Evolutionary conservation across 2,329 filamentous ascomycete genomes (phyloP).

Genomic region (Phialemonium atrogriseum): DNA sequence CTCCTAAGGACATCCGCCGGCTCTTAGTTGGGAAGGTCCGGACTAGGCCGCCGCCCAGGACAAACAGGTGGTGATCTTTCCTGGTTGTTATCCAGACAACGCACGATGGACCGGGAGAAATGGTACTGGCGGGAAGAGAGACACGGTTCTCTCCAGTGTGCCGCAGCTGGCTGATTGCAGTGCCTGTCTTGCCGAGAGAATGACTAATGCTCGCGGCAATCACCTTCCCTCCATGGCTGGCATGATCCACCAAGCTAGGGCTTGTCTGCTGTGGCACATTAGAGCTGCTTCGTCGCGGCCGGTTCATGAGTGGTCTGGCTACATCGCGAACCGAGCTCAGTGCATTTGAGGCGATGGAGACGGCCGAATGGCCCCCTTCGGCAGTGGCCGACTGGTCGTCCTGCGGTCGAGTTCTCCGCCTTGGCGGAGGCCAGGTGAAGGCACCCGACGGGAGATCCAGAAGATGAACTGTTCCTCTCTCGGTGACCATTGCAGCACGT

Average conservation of each 20-base stretch:
- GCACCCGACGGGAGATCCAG: constrained; percentile 77
- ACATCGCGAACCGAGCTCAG: constrained; percentile 63
- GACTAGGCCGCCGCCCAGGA: constrained; percentile 57
- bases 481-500: constrained; percentile 80
- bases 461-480: constrained; percentile 90
- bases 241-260: constrained; percentile 46
- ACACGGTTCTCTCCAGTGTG: constrained; percentile 71
- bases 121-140: constrained; percentile 51
- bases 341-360: constrained; percentile 63
- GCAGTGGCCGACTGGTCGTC: constrained; percentile 38
- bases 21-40: constrained; percentile 55
- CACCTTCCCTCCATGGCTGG: constrained; percentile 62
- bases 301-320: constrained; percentile 50
- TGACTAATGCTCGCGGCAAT: constrained; percentile 67
- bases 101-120: constrained; percentile 48
- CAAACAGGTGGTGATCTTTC: constrained; percentile 53
- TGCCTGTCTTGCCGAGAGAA: constrained; percentile 66
- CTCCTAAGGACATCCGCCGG: constrained; percentile 45
- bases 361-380: constrained; percentile 44
- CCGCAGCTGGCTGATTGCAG: constrained; percentile 59
- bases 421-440: constrained; percentile 78
- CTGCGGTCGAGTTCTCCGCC: constrained; percentile 36
- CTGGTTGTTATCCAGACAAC: constrained; percentile 58
- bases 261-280: constrained; percentile 29
- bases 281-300: constrained; percentile 44